Conservation (phyloP, 176 grass and related monocot species). For the Paspalum notatum region DNA sequence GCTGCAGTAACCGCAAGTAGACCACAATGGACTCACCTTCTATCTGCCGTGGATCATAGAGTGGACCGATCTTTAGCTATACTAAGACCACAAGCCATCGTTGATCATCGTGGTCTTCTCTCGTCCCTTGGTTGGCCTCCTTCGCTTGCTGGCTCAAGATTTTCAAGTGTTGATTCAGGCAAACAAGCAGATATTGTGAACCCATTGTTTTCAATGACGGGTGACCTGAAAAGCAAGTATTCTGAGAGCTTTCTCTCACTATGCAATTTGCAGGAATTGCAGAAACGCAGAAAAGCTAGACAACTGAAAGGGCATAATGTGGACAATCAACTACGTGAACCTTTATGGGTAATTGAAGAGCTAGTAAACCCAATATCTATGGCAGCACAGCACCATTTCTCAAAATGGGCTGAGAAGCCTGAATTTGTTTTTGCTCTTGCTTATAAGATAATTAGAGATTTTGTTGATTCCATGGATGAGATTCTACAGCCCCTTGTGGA, state of each 20-base stretch:
- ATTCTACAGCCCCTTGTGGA: slow-evolving; percentile 94
- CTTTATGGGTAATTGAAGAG: slow-evolving; percentile 95
- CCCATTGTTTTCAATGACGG: slow-evolving; percentile 79
- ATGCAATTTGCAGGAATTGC: slow-evolving; percentile 88
- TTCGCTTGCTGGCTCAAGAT: slow-evolving; percentile 63
- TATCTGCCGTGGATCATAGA: slow-evolving; percentile 88
- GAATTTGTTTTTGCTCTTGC: slow-evolving; percentile 95
- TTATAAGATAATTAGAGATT: slow-evolving; percentile 86
- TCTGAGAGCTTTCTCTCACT: slow-evolving; percentile 84
- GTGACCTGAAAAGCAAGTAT: slow-evolving; percentile 79
- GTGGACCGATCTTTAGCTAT: slow-evolving; percentile 89
- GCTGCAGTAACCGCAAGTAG: slow-evolving; percentile 59
- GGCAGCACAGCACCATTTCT: slow-evolving; percentile 69
- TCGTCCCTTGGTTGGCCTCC: slow-evolving; percentile 87
- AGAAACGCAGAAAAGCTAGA: slow-evolving; percentile 75
- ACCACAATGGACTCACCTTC: slow-evolving; percentile 70
- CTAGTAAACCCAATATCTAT: slow-evolving; percentile 82
- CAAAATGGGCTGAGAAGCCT: slow-evolving; percentile 86
- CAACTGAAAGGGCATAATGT: slow-evolving; percentile 74
- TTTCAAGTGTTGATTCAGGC: slow-evolving; percentile 49
- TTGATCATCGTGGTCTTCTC: slow-evolving; percentile 81
- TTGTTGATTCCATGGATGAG: slow-evolving; percentile 87
- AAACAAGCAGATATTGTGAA: slow-evolving; percentile 65
- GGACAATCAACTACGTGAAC: slow-evolving; percentile 61
- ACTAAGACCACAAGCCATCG: slow-evolving; percentile 88